Evolutionary conservation across 352 stramenopile genomes (phyloP).

Genomic region (Peronospora farinosa): DNA sequence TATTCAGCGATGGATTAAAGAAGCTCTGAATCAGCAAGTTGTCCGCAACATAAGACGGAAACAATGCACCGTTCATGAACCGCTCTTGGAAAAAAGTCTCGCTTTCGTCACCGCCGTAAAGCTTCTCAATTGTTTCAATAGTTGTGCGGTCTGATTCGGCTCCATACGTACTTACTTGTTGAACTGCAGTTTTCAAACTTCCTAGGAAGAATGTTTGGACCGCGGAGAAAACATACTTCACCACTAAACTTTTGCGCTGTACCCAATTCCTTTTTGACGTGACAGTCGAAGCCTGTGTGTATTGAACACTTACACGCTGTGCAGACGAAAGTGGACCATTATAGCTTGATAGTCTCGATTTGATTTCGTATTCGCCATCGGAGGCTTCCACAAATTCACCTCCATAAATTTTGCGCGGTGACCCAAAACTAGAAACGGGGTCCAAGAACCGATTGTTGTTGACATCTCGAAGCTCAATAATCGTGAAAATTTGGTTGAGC

Average conservation of each 20-base stretch:
- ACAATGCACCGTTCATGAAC: conserved; percentile 78
- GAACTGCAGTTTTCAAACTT: conserved; percentile 47
- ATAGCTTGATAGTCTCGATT: conserved; percentile 21
- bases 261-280: conserved; percentile 39
- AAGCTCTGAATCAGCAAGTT: conserved; percentile 84
- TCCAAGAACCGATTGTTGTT: conserved; percentile 83
- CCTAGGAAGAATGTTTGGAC: conserved; percentile 62
- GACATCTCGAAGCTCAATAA: conserved; percentile 80
- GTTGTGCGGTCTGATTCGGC: conserved; percentile 10
- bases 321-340: conserved; percentile 12
- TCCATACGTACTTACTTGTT: conserved; percentile 40
- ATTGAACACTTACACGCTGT: conserved; percentile 18
- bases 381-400: conserved; percentile 14
- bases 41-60: conserved; percentile 74
- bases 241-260: conserved; percentile 31
- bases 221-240: conserved; percentile 30
- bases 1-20: conserved; percentile 82
- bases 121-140: conserved; percentile 21
- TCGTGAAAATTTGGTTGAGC: conserved; percentile 68
- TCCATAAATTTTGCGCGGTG: conserved; percentile 13
- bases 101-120: conserved; percentile 44
- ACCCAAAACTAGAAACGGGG: conserved; percentile 58
- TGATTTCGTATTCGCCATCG: conserved; percentile 24
- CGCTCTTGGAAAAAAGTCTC: conserved; percentile 82
- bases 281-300: conserved; percentile 26